Conservation (phyloP, 805 yeast genomes). For the Monosporozyma solicola region DNA sequence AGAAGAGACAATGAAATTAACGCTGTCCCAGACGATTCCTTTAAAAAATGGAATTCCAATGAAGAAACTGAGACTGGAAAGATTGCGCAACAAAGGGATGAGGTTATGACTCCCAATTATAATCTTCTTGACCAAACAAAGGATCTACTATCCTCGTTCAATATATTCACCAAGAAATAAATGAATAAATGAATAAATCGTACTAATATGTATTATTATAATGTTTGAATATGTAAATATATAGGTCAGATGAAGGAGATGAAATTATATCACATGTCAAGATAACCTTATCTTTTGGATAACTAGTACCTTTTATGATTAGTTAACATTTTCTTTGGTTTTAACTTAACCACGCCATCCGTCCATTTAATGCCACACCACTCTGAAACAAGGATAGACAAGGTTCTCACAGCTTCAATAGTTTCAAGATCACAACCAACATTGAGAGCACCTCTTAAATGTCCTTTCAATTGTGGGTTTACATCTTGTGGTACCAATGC, state of each 20-base stretch:
- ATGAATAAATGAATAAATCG: neutral
- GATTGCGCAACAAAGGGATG: neutral
- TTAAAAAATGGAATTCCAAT: neutral
- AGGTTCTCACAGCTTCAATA: conserved; percentile 46
- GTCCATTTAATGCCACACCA: conserved; percentile 71
- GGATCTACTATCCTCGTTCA: conserved; percentile 5
- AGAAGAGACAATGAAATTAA: conserved; percentile 63
- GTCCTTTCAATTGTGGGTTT: conserved; percentile 87
- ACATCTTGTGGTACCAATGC: conserved; percentile 88
- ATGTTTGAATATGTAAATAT: neutral
- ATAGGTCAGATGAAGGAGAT: neutral
- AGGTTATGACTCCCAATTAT: neutral
- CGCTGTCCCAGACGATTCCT: neutral
- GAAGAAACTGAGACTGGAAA: neutral
- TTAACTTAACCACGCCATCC: conserved; percentile 26
- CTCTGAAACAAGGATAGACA: conserved; percentile 55
- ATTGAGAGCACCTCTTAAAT: conserved; percentile 75
- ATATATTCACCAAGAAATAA: conserved; percentile 2
- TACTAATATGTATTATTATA: neutral
- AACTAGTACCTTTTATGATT: conserved; percentile 1
- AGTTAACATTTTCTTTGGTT: conserved; percentile 7
- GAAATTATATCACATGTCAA: neutral
- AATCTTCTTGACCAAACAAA: conserved; percentile 4
- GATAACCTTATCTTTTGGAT: neutral
- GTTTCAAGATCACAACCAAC: conserved; percentile 63